These are phyloP conservation scores for Stereum hirsutum DNA, from an alignment of 1,284 basidiomycete genomes.

Conservation along the genomic window DNA sequence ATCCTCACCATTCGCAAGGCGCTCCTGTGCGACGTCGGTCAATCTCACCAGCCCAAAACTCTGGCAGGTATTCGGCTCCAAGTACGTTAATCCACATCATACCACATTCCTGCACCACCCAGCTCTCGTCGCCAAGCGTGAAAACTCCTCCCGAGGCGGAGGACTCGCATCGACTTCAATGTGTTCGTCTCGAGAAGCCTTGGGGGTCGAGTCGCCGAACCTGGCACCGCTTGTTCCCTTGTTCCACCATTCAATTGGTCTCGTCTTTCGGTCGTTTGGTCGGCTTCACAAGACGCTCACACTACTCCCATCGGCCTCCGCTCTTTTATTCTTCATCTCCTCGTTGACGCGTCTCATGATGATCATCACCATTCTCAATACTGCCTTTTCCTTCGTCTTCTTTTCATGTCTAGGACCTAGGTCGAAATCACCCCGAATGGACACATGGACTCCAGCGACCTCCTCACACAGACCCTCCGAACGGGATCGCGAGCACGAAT, in stretches of 20 bases:
- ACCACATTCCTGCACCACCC: constrained; percentile 34
- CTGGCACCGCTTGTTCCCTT: neutral
- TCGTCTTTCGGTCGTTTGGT: constrained; percentile 37
- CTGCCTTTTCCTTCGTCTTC: constrained; percentile 24
- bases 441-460: constrained; percentile 7
- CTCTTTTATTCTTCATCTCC: constrained; percentile 22
- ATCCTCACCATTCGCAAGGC: constrained; percentile 5
- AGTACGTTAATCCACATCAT: constrained; percentile 77
- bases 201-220: constrained; percentile 34
- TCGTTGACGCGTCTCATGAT: constrained; percentile 23
- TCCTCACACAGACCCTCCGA: constrained; percentile 6
- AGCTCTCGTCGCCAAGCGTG: constrained; percentile 23
- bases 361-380: constrained; percentile 19
- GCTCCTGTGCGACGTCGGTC: neutral
- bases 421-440: constrained; percentile 25
- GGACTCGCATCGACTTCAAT: constrained; percentile 29
- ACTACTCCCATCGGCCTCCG: constrained; percentile 32
- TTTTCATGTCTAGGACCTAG: constrained; percentile 47
- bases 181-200: constrained; percentile 40
- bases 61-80: constrained; percentile 31
- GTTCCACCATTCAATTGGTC: neutral
- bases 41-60: constrained; percentile 9
- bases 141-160: constrained; percentile 40
- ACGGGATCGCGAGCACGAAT: constrained; percentile 8
- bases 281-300: constrained; percentile 52